These are phyloP conservation scores for Collybia mongolica DNA, from an alignment of 768 basidiomycete genomes.

Conservation along the genomic window DNA sequence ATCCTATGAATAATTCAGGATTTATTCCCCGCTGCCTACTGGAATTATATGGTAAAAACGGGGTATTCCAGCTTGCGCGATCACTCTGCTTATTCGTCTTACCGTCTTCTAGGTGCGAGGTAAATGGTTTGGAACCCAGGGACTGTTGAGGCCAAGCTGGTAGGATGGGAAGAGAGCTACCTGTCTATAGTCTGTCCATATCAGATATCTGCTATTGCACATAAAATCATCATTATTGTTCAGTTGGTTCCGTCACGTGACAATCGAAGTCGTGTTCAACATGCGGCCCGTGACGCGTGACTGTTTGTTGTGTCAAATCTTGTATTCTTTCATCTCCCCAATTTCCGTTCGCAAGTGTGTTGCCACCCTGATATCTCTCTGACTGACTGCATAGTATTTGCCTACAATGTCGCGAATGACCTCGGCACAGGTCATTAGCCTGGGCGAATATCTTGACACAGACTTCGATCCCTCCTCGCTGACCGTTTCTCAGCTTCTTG, in stretches of 20 bases:
- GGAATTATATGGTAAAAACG: conserved; percentile 61
- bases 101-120: conserved; percentile 34
- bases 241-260: conserved; percentile 4
- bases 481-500: conserved; percentile 80
- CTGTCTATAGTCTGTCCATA: too few species aligned
- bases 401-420: conserved; percentile 70
- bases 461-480: conserved; percentile 73
- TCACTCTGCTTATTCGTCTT: conserved; percentile 6
- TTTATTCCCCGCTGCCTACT: conserved; percentile 76
- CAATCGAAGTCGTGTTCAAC: conserved; percentile 8
- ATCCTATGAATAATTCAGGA: conserved; percentile 33
- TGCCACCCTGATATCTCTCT: not conserved
- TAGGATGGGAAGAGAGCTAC: conserved; percentile 3
- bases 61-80: not conserved
- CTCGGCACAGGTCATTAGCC: conserved; percentile 70
- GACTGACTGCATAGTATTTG: conserved; percentile 1
- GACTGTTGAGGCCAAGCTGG: conserved; percentile 28
- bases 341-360: not conserved
- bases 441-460: conserved; percentile 77
- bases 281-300: not conserved
- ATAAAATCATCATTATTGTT: not conserved
- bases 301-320: not conserved
- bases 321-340: not conserved
- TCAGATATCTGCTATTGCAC: too few species aligned
- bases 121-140: conserved; percentile 42